Conservation (phyloP, 495 filamentous ascomycete species). For the Darksidea phi region DNA sequence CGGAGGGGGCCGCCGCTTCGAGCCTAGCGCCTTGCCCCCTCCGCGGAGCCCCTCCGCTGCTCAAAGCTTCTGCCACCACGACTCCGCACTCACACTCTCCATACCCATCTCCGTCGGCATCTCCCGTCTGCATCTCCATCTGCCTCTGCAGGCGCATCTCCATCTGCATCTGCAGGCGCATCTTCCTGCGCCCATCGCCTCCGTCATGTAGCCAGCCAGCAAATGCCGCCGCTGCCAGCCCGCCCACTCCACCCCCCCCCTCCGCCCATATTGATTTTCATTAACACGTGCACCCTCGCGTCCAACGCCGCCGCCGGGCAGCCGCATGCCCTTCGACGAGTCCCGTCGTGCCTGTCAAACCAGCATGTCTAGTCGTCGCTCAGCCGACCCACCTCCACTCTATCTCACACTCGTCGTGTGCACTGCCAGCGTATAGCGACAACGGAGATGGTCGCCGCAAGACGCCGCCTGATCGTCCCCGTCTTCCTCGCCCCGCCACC, state of each 20-base stretch:
- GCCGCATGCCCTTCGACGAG: constrained; percentile 13
- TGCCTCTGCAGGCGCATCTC: neutral
- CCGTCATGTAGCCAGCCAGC: neutral
- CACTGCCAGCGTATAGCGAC: no score
- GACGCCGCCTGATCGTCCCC: constrained; percentile 4
- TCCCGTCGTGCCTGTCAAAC: constrained; percentile 13
- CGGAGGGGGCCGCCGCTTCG: neutral
- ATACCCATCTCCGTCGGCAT: no score
- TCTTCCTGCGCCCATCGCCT: neutral
- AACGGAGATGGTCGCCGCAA: no score
- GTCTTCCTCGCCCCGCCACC: neutral
- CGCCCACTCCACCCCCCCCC: constrained; percentile 15
- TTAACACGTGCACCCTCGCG: constrained; percentile 1
- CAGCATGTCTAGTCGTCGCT: neutral
- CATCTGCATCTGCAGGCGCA: neutral
- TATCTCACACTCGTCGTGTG: no score
- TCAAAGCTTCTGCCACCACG: no score
- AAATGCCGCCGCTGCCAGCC: constrained; percentile 4
- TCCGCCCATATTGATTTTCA: constrained; percentile 22
- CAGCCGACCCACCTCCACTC: neutral
- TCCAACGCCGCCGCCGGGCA: neutral
- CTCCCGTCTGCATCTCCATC: no score
- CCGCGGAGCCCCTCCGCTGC: no score
- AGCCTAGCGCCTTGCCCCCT: neutral
- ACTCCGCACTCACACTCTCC: no score